Percentiles rank a stretch among this genome's conserved stretches.
Conservation (phyloP, 257 asterid genomes). For the Cinchona pubescens region DNA sequence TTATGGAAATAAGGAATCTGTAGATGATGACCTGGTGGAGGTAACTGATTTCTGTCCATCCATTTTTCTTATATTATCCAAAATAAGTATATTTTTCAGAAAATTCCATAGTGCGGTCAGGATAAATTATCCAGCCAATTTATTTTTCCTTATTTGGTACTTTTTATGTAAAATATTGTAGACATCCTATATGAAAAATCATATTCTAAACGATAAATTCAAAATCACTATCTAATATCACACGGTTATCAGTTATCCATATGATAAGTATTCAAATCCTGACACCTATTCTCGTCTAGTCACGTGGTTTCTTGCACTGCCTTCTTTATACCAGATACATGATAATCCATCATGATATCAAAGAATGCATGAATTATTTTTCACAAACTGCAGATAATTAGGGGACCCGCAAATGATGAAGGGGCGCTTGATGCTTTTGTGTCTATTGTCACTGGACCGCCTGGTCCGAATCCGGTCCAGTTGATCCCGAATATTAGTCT, state of each 20-base stretch:
- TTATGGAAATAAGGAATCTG: constrained; percentile 74
- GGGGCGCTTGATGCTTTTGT: constrained; percentile 98
- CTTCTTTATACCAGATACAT: too few species aligned
- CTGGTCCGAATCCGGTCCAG: constrained; percentile 82
- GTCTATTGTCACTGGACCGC: constrained; percentile 91
- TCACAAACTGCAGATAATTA: constrained; percentile 51
- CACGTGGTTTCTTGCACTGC: too few species aligned
- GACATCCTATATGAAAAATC: too few species aligned
- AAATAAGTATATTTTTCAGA: too few species aligned
- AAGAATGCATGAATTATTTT: background rate
- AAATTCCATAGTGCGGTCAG: too few species aligned
- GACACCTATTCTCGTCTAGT: too few species aligned
- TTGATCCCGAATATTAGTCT: constrained; percentile 55
- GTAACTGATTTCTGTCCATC: constrained; percentile 20
- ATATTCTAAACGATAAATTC: too few species aligned
- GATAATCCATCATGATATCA: background rate
- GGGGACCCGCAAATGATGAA: constrained; percentile 69
- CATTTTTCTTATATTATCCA: background rate
- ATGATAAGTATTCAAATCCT: too few species aligned
- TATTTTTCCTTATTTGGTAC: background rate
- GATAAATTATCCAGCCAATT: background rate
- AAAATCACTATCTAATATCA: too few species aligned
- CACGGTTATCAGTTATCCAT: too few species aligned
- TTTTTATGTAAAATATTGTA: too few species aligned
- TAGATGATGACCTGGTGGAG: constrained; percentile 88